Evolutionary conservation across 371 early-diverging fungal genomes (phyloP).

Genomic region (Rhizopus sp.): DNA sequence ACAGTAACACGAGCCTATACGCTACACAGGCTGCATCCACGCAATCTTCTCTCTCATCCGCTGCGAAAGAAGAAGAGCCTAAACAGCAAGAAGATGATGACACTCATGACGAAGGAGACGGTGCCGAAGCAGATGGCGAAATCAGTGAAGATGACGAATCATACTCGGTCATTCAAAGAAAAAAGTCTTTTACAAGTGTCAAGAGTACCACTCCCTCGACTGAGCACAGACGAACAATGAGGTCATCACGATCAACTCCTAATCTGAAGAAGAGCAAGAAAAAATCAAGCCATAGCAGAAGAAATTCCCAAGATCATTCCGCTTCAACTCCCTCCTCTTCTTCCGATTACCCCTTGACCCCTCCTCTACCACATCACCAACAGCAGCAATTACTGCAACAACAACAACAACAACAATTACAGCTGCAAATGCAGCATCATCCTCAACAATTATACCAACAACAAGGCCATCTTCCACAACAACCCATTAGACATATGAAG

Average conservation of each 20-base stretch:
- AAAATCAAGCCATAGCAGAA: constrained; percentile 11
- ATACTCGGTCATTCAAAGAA: constrained; percentile 3
- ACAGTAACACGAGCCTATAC: constrained; percentile 1
- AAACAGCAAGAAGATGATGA: constrained; percentile 3
- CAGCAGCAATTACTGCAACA: constrained; percentile 6
- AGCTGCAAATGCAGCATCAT: neutral
- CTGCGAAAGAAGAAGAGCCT: neutral
- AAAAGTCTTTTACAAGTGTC: constrained; percentile 4
- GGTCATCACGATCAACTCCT: constrained; percentile 34
- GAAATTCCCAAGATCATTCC: constrained; percentile 20
- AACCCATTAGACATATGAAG: constrained; percentile 32
- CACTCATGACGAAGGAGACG: neutral
- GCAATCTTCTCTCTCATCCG: constrained; percentile 13
- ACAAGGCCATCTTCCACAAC: constrained; percentile 5
- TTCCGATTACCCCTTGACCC: constrained; percentile 7
- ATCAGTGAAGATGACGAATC: constrained; percentile 18
- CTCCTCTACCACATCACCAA: constrained; percentile 14
- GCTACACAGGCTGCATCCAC: constrained; percentile 1
- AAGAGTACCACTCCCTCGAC: constrained; percentile 2
- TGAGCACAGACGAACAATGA: constrained; percentile 7
- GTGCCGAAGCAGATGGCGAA: constrained; percentile 15
- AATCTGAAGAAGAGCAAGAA: constrained; percentile 42
- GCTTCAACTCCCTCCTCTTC: constrained; percentile 13
- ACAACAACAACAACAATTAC: constrained; percentile 1
- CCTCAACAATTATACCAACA: neutral